Evolutionary conservation across 2,329 filamentous ascomycete species (phyloP).

Genomic region (Colletotrichum sp.): DNA sequence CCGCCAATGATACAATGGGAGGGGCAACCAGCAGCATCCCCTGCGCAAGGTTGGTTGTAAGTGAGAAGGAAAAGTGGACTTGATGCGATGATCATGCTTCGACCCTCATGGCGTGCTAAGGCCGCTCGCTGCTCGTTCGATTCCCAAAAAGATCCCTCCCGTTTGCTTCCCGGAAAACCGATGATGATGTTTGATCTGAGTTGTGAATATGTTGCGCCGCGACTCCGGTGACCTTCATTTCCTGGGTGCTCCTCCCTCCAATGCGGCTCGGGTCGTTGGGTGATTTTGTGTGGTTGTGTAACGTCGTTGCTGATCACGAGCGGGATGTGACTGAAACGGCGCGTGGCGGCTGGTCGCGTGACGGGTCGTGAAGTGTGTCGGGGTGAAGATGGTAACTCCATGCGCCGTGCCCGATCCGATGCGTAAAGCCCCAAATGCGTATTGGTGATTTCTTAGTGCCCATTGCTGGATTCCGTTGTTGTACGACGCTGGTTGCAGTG

Average conservation of each 20-base stretch:
- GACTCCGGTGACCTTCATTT: neutral
- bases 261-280: neutral
- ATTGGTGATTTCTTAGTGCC: neutral
- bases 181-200: neutral
- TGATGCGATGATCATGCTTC: neutral
- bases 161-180: neutral
- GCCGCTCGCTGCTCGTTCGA: neutral
- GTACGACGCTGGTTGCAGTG: neutral
- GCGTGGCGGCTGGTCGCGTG: neutral
- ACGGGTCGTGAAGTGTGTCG: neutral
- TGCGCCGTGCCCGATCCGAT: neutral
- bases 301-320: neutral
- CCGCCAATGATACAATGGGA: constrained; percentile 1
- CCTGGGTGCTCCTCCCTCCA: neutral
- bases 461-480: neutral
- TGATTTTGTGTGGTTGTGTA: neutral
- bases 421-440: neutral
- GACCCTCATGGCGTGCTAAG: constrained; percentile 5
- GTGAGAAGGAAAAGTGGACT: neutral
- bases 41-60: neutral
- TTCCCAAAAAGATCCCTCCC: neutral
- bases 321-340: neutral
- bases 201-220: neutral
- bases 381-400: neutral
- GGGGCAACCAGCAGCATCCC: neutral